These are phyloP conservation scores for Leucocoprinus birnbaumii DNA, from an alignment of 768 basidiomycete genomes.

Conservation along the genomic window DNA sequence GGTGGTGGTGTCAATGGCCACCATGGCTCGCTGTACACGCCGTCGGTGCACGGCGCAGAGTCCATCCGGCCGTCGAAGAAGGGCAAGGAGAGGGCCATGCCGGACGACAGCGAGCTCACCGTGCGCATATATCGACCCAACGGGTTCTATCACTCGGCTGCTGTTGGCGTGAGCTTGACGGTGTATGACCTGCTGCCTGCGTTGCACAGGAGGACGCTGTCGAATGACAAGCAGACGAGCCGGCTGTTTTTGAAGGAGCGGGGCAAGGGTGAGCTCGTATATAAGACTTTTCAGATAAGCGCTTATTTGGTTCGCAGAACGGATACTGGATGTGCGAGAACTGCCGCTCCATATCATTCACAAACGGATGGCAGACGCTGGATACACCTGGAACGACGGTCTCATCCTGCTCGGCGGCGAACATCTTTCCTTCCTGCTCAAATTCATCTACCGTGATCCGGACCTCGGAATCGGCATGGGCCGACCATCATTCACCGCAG, in stretches of 20 bases:
- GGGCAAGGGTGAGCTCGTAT: conserved; percentile 55
- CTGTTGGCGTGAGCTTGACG: conserved; percentile 60
- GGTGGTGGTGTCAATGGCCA: not conserved
- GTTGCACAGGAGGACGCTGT: conserved; percentile 56
- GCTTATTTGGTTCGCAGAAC: conserved; percentile 40
- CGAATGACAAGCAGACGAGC: conserved; percentile 46
- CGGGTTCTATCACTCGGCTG: conserved; percentile 67
- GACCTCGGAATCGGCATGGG: conserved; percentile 59
- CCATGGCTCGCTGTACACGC: not conserved
- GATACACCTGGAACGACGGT: conserved; percentile 81
- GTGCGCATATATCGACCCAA: conserved; percentile 80
- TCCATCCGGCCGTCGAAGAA: conserved; percentile 7
- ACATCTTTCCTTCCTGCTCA: conserved; percentile 80
- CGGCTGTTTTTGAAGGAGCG: conserved; percentile 73
- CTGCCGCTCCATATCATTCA: conserved; percentile 82
- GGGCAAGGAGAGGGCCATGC: conserved; percentile 1
- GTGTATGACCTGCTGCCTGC: conserved; percentile 63
- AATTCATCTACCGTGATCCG: conserved; percentile 86
- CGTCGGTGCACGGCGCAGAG: not conserved
- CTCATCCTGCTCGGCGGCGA: conserved; percentile 74
- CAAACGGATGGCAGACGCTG: conserved; percentile 82
- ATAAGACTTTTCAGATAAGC: not conserved
- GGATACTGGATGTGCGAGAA: conserved; percentile 78
- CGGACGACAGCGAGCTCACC: conserved; percentile 31
- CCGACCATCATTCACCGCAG: conserved; percentile 35